phyloP scores from a whole-genome alignment of 208 protist genomes.

The Leishmania martiniquensis region DNA sequence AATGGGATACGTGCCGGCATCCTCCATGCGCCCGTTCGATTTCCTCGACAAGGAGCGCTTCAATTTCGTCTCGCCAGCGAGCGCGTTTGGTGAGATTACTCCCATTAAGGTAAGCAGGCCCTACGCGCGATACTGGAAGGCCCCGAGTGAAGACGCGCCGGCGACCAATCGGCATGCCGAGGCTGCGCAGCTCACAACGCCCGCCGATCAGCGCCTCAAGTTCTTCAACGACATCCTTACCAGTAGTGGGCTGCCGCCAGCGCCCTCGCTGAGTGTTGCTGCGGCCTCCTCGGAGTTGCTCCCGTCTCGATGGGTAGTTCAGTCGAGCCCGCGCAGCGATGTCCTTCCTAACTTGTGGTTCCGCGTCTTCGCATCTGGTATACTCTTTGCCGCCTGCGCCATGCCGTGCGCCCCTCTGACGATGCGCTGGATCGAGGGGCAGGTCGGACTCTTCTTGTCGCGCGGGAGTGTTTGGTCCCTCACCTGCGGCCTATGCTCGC shows the following conservation, averaged over 20 bases:
- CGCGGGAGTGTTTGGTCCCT: conserved; percentile 87
- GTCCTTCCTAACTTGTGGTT: conserved; percentile 43
- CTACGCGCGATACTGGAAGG: conserved; percentile 23
- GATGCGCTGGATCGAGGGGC: conserved; percentile 69
- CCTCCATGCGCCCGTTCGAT: conserved; percentile 82
- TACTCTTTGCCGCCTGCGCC: conserved; percentile 58
- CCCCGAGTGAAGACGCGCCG: background rate
- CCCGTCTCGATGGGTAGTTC: conserved; percentile 59
- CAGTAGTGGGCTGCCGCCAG: conserved; percentile 13
- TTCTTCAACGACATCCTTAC: conserved; percentile 45
- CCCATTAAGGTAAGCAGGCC: conserved; percentile 37
- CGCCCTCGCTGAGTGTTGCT: conserved; percentile 30
- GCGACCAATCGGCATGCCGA: background rate
- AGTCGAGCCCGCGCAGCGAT: conserved; percentile 49
- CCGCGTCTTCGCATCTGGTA: conserved; percentile 47
- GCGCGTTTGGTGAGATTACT: conserved; percentile 38
- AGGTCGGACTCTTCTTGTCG: conserved; percentile 64
- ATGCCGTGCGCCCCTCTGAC: conserved; percentile 63
- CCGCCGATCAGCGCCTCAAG: conserved; percentile 31
- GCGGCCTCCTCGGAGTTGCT: conserved; percentile 21
- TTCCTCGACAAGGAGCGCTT: conserved; percentile 72
- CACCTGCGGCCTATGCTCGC: conserved; percentile 44
- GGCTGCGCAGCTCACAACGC: conserved; percentile 18
- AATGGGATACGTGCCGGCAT: conserved; percentile 68
- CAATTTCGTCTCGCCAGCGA: conserved; percentile 49